A percentile compares a stretch with the other conserved stretches of the same genome.
Evolutionary conservation across 805 yeast species (phyloP).

Genomic region (Candida alai): DNA sequence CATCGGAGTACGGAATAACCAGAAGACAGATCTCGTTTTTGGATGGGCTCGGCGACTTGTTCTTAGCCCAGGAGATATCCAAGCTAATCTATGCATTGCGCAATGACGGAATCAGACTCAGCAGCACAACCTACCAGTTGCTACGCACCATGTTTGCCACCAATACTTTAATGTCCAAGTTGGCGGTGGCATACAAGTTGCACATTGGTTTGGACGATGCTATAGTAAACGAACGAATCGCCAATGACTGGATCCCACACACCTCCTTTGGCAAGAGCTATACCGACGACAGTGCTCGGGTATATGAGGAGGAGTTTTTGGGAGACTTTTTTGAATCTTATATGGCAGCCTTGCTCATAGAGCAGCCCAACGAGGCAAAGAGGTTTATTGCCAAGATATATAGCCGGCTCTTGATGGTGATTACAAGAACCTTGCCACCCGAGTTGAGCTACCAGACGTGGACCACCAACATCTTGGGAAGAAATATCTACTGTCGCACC

Average conservation of each 20-base stretch:
- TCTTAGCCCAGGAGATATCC: conserved; percentile 34
- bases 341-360: conserved; percentile 38
- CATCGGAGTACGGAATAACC: conserved; percentile 19
- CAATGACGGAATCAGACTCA: conserved; percentile 9
- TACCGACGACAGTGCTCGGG: conserved; percentile 13
- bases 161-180: conserved; percentile 33
- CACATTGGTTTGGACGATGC: conserved; percentile 32
- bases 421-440: conserved; percentile 12
- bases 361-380: conserved; percentile 34
- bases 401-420: conserved; percentile 20
- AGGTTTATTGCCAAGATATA: conserved; percentile 30
- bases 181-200: conserved; percentile 33
- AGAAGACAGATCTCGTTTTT: conserved; percentile 34
- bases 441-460: conserved; percentile 23
- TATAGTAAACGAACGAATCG: conserved; percentile 13
- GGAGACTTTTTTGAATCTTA: conserved; percentile 42
- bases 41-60: conserved; percentile 41
- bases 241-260: conserved; percentile 24
- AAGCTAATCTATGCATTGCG: conserved; percentile 25
- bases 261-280: conserved; percentile 13
- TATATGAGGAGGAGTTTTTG: conserved; percentile 39
- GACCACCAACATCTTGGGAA: conserved; percentile 34
- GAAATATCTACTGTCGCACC: conserved; percentile 14
- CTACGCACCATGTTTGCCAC: conserved; percentile 33
- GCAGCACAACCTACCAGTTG: conserved; percentile 12